Evolutionary conservation across 352 stramenopile genomes (phyloP), one percentile per base, ranked within the genome.

Genomic region (Phytopythium litorale): DNA sequence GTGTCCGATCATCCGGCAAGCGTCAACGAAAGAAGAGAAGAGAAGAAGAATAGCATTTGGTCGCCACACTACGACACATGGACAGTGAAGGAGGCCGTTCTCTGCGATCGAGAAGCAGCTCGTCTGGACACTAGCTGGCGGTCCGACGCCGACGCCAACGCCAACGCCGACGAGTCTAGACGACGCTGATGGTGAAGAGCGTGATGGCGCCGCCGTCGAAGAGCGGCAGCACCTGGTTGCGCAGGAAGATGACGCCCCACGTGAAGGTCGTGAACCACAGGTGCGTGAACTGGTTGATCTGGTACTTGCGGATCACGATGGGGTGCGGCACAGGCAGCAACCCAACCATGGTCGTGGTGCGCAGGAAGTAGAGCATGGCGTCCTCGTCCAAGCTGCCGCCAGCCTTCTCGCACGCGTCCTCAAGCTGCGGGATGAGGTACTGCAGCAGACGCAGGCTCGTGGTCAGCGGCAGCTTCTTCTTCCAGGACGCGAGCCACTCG

Each of bases 211-310:
- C 78, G 63, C 94, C 95, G 71, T 99, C 97, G 73, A 99, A 99
- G 62, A 99, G 91, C 55, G 97, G 97, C 43, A 98, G 81, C 62
- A 92, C 68, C 66, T 99, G 96, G 81, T 98, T 98, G 49, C 96
- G 92, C 55, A 99, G 82, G 76, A 99, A 99, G 67, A 99, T 98
- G 46, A 99, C 96, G 43, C 97, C 97, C 97, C 97, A 99, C 70
- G 98, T 97, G 68, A 98, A 99, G 16, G 96, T 98, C 33, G 97
- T 99, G 73, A 99, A 99, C 97, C 97, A 99, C 45, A 99, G 73
- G 30, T 96, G 91, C 33, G 97, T 99, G 66, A 98, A 99, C 74
- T 99, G 90, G 78, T 99, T 99, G 62, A 98, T 97, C 77, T 99
- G 94, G 74, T 99, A 99, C 76, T 99, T 98, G 58, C 97, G 82